Evolutionary conservation across 495 filamentous ascomycete species (phyloP).

Genomic region (Neurospora intermedia): DNA sequence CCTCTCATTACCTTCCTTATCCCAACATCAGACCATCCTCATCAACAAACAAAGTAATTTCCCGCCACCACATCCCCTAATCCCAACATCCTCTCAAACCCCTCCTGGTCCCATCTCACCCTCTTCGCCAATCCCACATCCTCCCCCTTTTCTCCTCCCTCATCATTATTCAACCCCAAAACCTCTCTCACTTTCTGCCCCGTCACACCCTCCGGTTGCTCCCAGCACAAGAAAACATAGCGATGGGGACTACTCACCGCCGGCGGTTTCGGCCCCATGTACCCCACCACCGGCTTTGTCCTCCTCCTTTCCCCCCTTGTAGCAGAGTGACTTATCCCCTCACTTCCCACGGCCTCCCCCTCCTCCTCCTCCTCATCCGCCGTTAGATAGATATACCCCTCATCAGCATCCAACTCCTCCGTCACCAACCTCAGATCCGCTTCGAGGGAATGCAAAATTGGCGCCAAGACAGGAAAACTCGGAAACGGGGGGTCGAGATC

Average conservation of each 20-base stretch:
- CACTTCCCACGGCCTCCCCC: background rate
- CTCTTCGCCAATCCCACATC: conserved; percentile 29
- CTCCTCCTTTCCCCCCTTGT: conserved; percentile 1
- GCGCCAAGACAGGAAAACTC: conserved; percentile 35
- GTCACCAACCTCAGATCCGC: conserved; percentile 22
- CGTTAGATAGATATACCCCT: conserved; percentile 12
- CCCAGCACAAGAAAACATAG: conserved; percentile 47
- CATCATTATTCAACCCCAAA: conserved; percentile 3
- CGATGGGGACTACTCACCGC: conserved; percentile 41
- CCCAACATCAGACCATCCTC: background rate
- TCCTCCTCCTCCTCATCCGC: background rate
- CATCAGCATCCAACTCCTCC: conserved; percentile 1
- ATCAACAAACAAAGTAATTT: conserved; percentile 40
- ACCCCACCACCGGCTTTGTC: conserved; percentile 21
- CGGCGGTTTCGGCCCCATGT: conserved; percentile 42
- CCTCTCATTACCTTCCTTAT: background rate
- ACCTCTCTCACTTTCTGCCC: conserved; percentile 33
- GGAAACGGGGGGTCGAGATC: conserved; percentile 47
- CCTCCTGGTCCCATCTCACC: conserved; percentile 42
- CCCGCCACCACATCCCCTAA: conserved; percentile 40
- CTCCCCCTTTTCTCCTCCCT: conserved; percentile 17
- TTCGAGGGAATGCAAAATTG: conserved; percentile 39
- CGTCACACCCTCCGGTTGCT: conserved; percentile 42
- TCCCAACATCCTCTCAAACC: conserved; percentile 35
- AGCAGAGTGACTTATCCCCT: background rate